Base-by-base conservation (phyloP, 176 grass and related monocot genomes). In the Oryza australiensis region DNA sequence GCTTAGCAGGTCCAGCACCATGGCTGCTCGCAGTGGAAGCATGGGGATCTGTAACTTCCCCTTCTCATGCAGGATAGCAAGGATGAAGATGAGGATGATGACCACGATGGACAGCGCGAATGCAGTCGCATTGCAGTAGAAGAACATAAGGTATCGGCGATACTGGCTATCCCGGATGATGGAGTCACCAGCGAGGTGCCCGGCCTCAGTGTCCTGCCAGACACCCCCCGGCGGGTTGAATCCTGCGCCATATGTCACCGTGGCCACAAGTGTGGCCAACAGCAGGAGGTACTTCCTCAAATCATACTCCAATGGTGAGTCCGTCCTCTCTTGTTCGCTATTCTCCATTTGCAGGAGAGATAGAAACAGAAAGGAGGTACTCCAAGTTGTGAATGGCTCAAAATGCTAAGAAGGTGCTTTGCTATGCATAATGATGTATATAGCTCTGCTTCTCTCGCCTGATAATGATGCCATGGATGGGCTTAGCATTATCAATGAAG, bases 71-170 rank as follows among this genome's bases (percentile, higher is more conserved):
- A 34, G 64, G 64, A 67, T 67, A 0, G 64, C 64, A 18, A 67
- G 64, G 29, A 67, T 16, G 6, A 67, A 32, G 7, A 67, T 32
- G 28, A 82, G 42, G 29, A 83, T 73, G 30, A 83, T 67, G 28
- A 67, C 64, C 29, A 67, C 28, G 6, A 67, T 30, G 64, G 64
- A 67, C 1, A 67, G 6, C 7, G 64, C 30, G 2, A 67, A 84
- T 3, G 81, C 34, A 1, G 74, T 37, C 12, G 70, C 81, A 5
- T 84, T 84, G 57, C 81, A 84, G 46, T 84, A 84, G 46, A 75
- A 84, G 70, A 84, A 84, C 10, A 70, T 38, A n/a, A 65, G 59
- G 37, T 84, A 84, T 30, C 81, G 81, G 37, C 3, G 13, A 34
- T 45, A 71, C 10, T 57, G 20, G 43, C 30, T 42, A 35, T 43